Conservation (phyloP, 306 rosid genomes). For the Vigna unguiculata region DNA sequence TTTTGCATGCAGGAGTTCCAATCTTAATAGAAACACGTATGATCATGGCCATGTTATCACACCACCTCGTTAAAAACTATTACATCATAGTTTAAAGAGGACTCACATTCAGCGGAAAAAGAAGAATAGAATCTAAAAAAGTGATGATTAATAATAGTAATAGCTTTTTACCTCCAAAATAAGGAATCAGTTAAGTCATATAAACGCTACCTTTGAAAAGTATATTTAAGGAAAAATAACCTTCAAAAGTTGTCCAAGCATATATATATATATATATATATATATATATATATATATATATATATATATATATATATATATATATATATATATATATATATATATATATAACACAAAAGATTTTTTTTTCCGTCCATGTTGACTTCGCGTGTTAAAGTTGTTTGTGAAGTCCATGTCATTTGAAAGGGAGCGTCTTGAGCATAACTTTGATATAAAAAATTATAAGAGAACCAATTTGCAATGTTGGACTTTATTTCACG, state of each 20-base stretch:
- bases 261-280: too few relatives aligned
- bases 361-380: conserved; percentile 18
- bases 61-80: background rate
- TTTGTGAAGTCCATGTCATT: background rate
- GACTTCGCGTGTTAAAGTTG: conserved; percentile 16
- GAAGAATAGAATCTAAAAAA: background rate
- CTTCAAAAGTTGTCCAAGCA: background rate
- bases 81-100: background rate
- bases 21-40: background rate
- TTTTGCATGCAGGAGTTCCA: background rate
- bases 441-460: background rate
- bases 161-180: background rate
- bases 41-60: background rate
- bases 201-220: background rate
- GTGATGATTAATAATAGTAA: background rate
- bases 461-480: background rate
- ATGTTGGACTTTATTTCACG: background rate
- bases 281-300: too few relatives aligned
- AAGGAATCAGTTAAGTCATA: background rate
- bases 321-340: too few relatives aligned
- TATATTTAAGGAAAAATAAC: too few relatives aligned
- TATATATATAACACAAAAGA: too few relatives aligned
- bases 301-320: too few relatives aligned
- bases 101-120: too few relatives aligned
- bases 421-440: conserved; percentile 28